A percentile compares a stretch with the other conserved stretches of the same genome.
Conservation (phyloP, 202 grass and related monocot species). For the Brachypodium distachyon region DNA sequence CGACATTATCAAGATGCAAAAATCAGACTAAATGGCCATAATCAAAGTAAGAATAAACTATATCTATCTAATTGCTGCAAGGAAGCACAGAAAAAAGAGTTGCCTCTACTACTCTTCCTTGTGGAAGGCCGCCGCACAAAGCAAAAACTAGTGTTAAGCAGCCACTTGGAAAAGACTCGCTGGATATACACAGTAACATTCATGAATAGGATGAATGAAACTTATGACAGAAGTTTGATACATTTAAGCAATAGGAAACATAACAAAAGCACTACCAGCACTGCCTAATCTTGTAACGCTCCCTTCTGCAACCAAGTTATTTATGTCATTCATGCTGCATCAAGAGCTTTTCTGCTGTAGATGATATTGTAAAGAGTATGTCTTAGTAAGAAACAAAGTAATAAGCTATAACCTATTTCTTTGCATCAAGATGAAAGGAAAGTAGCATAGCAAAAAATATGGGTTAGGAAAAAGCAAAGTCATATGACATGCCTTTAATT, state of each 20-base stretch:
- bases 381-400: constrained; percentile 22
- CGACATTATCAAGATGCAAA: not conserved
- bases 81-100: constrained; percentile 13
- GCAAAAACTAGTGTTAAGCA: constrained; percentile 98
- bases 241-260: constrained; percentile 10
- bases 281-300: constrained; percentile 97
- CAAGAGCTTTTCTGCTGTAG: constrained; percentile 84
- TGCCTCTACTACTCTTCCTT: constrained; percentile 99
- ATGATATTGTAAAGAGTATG: constrained; percentile 18
- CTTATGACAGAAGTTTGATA: not conserved
- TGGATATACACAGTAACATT: constrained; percentile 19
- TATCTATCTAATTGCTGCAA: not conserved
- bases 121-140: constrained; percentile 81
- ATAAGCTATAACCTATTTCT: not conserved
- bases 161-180: constrained; percentile 94
- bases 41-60: constrained; percentile 3
- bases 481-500: not conserved
- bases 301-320: constrained; percentile 92
- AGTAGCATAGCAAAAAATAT: not conserved
- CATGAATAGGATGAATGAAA: constrained; percentile 6
- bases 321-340: constrained; percentile 97
- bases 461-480: not conserved
- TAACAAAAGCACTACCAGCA: constrained; percentile 86
- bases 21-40: not conserved
- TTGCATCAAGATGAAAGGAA: not conserved